A percentile compares a stretch with the other conserved stretches of the same genome.
Evolutionary conservation across 441 rosid species (phyloP).

Genomic region (Erodium texanum): DNA sequence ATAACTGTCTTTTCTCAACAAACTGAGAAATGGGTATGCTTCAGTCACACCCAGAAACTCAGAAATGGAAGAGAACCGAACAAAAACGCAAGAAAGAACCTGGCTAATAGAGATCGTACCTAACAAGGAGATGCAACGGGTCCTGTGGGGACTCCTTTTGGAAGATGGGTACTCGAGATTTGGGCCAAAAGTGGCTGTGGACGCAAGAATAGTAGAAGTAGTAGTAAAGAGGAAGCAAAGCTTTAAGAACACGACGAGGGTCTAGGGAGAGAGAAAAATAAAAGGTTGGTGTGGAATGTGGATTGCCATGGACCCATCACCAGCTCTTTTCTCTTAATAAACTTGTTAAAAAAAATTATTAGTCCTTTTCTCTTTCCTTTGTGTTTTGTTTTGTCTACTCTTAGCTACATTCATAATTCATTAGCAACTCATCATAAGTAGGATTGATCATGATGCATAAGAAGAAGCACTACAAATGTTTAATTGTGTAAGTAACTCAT

Average conservation of each 20-base stretch:
- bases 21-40: background rate
- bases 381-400: too few relatives aligned
- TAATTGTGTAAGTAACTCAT: too few relatives aligned
- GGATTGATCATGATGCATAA: too few relatives aligned
- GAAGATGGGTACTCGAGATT: slow-evolving; percentile 11
- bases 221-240: slow-evolving; percentile 15
- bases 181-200: slow-evolving; percentile 4
- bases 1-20: background rate
- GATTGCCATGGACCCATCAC: slow-evolving; percentile 15
- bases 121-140: background rate
- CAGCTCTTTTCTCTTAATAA: slow-evolving; percentile 5
- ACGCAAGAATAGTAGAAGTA: background rate
- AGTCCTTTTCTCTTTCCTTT: background rate
- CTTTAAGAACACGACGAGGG: background rate
- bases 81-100: background rate
- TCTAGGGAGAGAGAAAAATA: slow-evolving; percentile 10
- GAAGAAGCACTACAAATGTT: too few relatives aligned
- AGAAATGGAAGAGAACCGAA: too few relatives aligned
- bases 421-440: background rate
- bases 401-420: too few relatives aligned
- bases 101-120: background rate
- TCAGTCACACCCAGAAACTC: too few relatives aligned
- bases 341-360: background rate
- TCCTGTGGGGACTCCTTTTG: background rate
- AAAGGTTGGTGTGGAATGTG: slow-evolving; percentile 11